A percentile compares a stretch with the other conserved stretches of the same genome.
phyloP scores from a whole-genome alignment of 441 rosid genomes.

The Sinapis alba region DNA sequence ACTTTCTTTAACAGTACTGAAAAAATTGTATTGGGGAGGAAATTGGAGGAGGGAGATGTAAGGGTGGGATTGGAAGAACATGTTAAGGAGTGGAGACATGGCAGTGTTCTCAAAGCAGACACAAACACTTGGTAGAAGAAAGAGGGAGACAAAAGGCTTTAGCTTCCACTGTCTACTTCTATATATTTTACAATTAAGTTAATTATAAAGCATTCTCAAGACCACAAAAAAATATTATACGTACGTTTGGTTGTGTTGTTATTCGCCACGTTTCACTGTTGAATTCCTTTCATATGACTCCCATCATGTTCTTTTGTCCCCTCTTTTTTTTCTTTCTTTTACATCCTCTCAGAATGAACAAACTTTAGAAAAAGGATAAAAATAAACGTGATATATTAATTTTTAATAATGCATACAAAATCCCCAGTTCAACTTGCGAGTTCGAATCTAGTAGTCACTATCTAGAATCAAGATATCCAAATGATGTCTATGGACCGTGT shows the following conservation, averaged over 20 bases:
- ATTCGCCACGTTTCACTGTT: slow-evolving; percentile 38
- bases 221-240: background rate
- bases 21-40: background rate
- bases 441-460: slow-evolving; percentile 9
- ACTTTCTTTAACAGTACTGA: background rate
- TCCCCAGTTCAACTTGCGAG: background rate
- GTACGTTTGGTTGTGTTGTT: slow-evolving; percentile 15
- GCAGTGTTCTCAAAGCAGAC: slow-evolving; percentile 39
- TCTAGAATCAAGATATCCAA: background rate
- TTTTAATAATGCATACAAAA: background rate
- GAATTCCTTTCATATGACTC: slow-evolving; percentile 33
- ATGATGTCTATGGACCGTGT: background rate
- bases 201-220: background rate
- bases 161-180: slow-evolving; percentile 21
- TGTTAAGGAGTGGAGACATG: slow-evolving; percentile 34
- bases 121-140: slow-evolving; percentile 32
- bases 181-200: background rate
- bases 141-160: slow-evolving; percentile 38
- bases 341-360: slow-evolving; percentile 7
- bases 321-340: slow-evolving; percentile 3
- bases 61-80: slow-evolving; percentile 37
- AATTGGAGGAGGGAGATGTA: slow-evolving; percentile 15
- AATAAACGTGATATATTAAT: slow-evolving; percentile 6
- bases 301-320: slow-evolving; percentile 37
- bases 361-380: background rate